Base-by-base conservation (phyloP, 768 basidiomycete genomes). In the Panus rudis region DNA sequence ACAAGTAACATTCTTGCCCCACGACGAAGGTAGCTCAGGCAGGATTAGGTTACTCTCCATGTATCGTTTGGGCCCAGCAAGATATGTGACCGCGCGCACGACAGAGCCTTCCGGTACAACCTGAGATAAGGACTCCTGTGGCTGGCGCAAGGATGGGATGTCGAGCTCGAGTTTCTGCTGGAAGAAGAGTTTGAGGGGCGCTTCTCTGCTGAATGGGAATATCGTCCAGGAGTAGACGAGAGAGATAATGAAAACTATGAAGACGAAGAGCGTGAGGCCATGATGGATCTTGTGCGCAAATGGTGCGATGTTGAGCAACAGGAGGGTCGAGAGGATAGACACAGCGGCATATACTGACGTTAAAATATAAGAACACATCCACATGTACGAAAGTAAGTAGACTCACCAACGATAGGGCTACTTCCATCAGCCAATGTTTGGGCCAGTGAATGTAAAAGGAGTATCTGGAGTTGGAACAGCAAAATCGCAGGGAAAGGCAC, bases 111-210 rank as follows among this genome's bases (percentile, higher is more conserved):
- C 22, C 23, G 20, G 16, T 22, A 39, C 2, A 21, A 3, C 3
- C 35, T 49, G 44, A 12, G 32, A 11, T 3, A 42, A 6, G 19
- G 14, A 26, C 20, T 23, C 35, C 21, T 30, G 23, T 21, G 16
- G 2, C 32, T 38, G 14, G 17, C 26, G 7, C 31, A 33, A 12
- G 28, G 52, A 34, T 4, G 41, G 28, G 10, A 46, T 46, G 23
- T 54, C 51, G 28, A 86, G 60, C 37, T 71, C 64, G 5, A 86
- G 64, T 2, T 56, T 66, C 55, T 89, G 87, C 38, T 70, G 69
- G 69, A 88, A 90, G 60, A 70, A 85, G 1, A 87, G 61, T 49
- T 85, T 87, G 53, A 88, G 62, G 0, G 84, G 85, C 4, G 72
- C 59, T 17, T 71, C 58, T 30, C 67, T 61, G 13, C 74, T 73